These are phyloP conservation scores for Fomes fomentarius DNA, from an alignment of 1,284 basidiomycete species.

Conservation along the genomic window DNA sequence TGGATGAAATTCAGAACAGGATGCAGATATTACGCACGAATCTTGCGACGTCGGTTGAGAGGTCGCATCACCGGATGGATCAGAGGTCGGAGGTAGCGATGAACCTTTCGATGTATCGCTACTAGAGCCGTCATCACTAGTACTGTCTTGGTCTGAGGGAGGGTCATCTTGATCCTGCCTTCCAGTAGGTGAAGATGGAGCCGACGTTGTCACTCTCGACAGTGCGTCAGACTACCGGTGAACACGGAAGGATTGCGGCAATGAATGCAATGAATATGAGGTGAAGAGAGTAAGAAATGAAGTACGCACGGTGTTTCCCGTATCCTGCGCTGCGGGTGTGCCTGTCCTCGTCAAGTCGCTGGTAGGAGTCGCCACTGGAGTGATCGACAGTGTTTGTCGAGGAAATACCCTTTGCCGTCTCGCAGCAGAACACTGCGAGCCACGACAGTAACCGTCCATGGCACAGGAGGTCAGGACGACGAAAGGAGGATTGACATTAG, in stretches of 20 bases:
- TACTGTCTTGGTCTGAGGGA: constrained; percentile 1
- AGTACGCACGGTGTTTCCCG: background rate
- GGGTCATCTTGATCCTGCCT: background rate
- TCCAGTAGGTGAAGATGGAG: constrained; percentile 6
- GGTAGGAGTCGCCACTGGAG: constrained; percentile 8
- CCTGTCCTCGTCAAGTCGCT: background rate
- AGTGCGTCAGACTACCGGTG: constrained; percentile 7
- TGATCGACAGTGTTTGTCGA: constrained; percentile 18
- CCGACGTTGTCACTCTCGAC: constrained; percentile 2
- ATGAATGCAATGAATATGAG: background rate
- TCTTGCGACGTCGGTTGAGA: background rate
- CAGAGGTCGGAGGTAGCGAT: background rate
- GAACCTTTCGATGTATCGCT: background rate
- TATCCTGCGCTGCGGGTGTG: background rate
- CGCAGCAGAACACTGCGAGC: background rate
- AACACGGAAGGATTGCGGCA: background rate
- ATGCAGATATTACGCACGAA: background rate
- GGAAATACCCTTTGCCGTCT: constrained; percentile 8
- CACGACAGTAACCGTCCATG: constrained; percentile 1
- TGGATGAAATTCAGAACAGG: background rate
- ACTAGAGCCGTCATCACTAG: background rate
- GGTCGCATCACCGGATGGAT: background rate
- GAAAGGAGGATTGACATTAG: constrained; percentile 4
- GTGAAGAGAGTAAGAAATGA: background rate
- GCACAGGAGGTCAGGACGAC: background rate